Base-by-base conservation (phyloP, 306 rosid species). In the Echinosophora koreensis region DNA sequence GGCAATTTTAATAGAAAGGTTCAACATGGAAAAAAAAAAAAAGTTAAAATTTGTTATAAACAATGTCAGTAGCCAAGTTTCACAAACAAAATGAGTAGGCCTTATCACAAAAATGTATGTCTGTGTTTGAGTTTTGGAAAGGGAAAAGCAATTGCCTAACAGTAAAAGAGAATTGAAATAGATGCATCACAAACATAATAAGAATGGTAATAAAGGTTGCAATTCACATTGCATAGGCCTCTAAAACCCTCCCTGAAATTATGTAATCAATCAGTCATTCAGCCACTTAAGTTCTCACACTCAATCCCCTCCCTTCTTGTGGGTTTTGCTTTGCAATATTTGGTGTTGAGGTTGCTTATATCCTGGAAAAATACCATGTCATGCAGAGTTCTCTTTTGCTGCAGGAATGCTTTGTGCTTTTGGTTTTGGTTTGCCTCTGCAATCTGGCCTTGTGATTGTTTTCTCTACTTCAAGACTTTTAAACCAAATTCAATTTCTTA, bases 391-490 rank as follows among this genome's bases (percentile, higher is more conserved):
- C 22, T 22, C 22, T 22, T 22, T 22, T 22, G 22, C 22, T 22
- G 22, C 22, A 22, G 22, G 22, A 22, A 22, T 22, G 22, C 22
- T 22, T 22, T 22, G 22, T 22, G 22, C 22, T 22, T 22, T 22
- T 22, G 22, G 22, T 22, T 22, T 1, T 22, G 22, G 22, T 22
- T 22, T 22, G 22, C 22, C 22, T 22, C 22, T 22, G 22, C 22
- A 22, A 22, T 22, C 22, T 22, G 22, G 22, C 22, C 22, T 22
- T 22, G 22, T 22, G 22, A 22, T 22, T 73, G 56, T 84, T 77
- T 64, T 51, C 30, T 39, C 77, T 59, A 28, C 78, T 65, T 58
- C 66, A 63, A 61, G 60, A 66, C 79, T 39, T 77, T 55, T 39
- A 66, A 72, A 32, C 69, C 69, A 39, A 62, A 55, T 80, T 42